A percentile compares a stretch with the other conserved stretches of the same genome.
Evolutionary conservation across 2,329 filamentous ascomycete genomes (phyloP).

Genomic region (Juglanconis juglandina): DNA sequence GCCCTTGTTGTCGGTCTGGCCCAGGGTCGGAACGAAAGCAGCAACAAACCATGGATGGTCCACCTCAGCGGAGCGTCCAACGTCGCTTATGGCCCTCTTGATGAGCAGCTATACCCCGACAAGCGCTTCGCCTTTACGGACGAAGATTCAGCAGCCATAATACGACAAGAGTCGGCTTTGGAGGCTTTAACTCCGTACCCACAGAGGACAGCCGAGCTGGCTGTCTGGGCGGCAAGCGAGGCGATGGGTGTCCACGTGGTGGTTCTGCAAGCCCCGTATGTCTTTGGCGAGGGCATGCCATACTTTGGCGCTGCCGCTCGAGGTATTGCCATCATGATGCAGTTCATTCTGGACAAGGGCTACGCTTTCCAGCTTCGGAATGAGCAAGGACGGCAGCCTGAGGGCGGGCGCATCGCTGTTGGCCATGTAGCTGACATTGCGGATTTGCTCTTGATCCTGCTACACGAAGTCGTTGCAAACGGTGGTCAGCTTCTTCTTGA

Average conservation of each 20-base stretch:
- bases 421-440: slow-evolving; percentile 9
- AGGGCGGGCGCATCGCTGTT: too few species aligned
- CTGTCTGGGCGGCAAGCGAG: slow-evolving; percentile 38
- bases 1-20: slow-evolving; percentile 42
- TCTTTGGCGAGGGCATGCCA: slow-evolving; percentile 44
- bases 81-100: slow-evolving; percentile 39
- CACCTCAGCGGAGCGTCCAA: slow-evolving; percentile 42
- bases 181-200: slow-evolving; percentile 35
- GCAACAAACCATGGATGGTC: slow-evolving; percentile 1
- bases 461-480: too few species aligned
- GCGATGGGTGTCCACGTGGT: slow-evolving; percentile 39
- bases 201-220: slow-evolving; percentile 43
- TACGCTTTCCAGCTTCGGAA: slow-evolving; percentile 1
- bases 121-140: slow-evolving; percentile 41
- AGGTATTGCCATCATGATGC: slow-evolving; percentile 31
- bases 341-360: not conserved
- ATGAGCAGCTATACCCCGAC: slow-evolving; percentile 26
- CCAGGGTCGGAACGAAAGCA: not conserved
- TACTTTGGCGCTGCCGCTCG: slow-evolving; percentile 37
- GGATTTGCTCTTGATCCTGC: too few species aligned
- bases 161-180: slow-evolving; percentile 37
- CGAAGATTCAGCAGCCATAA: slow-evolving; percentile 35
- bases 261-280: slow-evolving; percentile 43
- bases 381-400: not conserved
- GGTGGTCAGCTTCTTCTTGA: too few species aligned